Evolutionary conservation across 148 eudicot genomes (phyloP), one percentile per base, ranked within the genome.

Genomic region (Fallopia convolvulus): DNA sequence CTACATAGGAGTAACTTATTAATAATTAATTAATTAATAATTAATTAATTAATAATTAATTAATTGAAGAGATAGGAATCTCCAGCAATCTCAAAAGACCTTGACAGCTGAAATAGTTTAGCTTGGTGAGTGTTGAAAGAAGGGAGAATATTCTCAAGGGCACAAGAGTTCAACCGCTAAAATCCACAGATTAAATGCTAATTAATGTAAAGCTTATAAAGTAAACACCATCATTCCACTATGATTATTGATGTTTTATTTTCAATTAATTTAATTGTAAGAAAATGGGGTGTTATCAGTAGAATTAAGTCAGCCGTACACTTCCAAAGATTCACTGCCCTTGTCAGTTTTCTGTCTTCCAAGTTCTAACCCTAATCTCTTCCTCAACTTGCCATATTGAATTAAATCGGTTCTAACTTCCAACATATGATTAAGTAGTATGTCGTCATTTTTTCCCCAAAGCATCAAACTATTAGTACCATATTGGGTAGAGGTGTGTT

Each of bases 171-270:
- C 33, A 61, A 61, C 36, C 68, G 36, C 68, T 61, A 61, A 61
- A 61, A 61, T 61, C 68, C 68, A 61, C 68, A 61, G 15, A 26
- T 11, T 61, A 2, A 2, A 26, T 61, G 9, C 15, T 26, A 23
- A 61, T 61, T 61, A 61, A 61, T 61, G 8, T 8, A 61, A 61
- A 61, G 68, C 33, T 26, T 61, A 11, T 26, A 61, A 61, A 23
- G 68, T 1, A 8, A 61, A 61, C 68, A 61, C 68, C 68, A 61
- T 61, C 68, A 23, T 61, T 61, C 68, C 39, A 61, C 68, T 61
- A 61, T 61, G 68, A 61, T 61, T 61, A 26, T 23, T 61, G 4
- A 61, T 55, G 14, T 23, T 60, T 21, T 10, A 60, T 9, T 21
- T 21, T 56, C n/a, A 50, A 50, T 14, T 56, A 20, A 7, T 10